A percentile compares a stretch with the other conserved stretches of the same genome.
Conservation (phyloP, 306 rosid genomes). For the Fragaria ananassa region DNA sequence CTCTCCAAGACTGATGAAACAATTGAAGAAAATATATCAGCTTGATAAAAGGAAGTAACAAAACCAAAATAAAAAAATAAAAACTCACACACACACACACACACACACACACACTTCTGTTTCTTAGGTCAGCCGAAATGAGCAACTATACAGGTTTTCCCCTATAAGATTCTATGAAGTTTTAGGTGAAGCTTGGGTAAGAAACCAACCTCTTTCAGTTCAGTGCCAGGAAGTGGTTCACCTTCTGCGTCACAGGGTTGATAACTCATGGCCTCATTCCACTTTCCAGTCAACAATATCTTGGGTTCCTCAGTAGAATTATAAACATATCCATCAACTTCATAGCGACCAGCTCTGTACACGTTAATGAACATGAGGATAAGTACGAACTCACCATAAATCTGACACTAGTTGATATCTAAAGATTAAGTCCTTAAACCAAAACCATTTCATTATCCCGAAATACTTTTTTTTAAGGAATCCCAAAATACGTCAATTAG, state of each 20-base stretch:
- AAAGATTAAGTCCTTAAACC: not conserved
- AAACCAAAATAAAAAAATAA: not conserved
- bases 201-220: slow-evolving; percentile 72
- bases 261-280: slow-evolving; percentile 77
- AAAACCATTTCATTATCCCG: not conserved
- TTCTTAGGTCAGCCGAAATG: not conserved
- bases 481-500: not conserved
- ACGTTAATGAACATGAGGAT: not conserved
- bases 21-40: not conserved
- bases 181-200: slow-evolving; percentile 2
- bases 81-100: no score
- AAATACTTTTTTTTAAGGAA: no score
- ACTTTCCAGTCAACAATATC: slow-evolving; percentile 87
- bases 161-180: not conserved
- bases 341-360: slow-evolving; percentile 86
- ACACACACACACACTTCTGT: not conserved
- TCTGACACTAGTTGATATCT: not conserved
- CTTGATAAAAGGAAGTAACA: not conserved
- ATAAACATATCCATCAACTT: slow-evolving; percentile 91
- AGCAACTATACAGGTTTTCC: not conserved
- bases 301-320: slow-evolving; percentile 85
- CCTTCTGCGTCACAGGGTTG: slow-evolving; percentile 90
- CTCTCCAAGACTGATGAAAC: slow-evolving; percentile 23
- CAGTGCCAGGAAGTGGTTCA: slow-evolving; percentile 83
- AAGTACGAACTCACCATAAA: not conserved